phyloP scores from a whole-genome alignment of 2,329 filamentous ascomycete species.

The Alternaria gansuensis region DNA sequence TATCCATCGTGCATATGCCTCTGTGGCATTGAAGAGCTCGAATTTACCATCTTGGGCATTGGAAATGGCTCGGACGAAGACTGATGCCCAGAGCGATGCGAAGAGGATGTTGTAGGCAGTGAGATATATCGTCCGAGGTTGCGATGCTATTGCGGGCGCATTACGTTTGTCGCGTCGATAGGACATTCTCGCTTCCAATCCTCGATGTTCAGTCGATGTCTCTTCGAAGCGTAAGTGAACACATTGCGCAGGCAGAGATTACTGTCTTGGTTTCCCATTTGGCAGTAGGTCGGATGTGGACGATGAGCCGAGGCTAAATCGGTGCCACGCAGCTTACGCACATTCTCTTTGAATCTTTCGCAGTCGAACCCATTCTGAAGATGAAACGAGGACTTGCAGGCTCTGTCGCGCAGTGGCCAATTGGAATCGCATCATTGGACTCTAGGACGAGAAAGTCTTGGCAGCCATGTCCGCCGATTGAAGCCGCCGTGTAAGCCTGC shows the following conservation, averaged over 20 bases:
- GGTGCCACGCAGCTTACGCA: not conserved
- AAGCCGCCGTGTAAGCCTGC: no score
- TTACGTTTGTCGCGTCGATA: not conserved
- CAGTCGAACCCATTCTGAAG: not conserved
- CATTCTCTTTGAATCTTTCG: not conserved
- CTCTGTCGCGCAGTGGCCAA: not conserved
- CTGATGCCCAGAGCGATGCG: constrained; percentile 29
- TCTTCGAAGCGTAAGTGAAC: not conserved
- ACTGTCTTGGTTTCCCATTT: constrained; percentile 4
- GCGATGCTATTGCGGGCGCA: not conserved
- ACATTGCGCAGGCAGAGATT: constrained; percentile 15
- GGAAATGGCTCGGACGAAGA: constrained; percentile 18
- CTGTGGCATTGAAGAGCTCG: constrained; percentile 26
- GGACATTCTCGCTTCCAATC: not conserved
- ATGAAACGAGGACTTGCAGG: not conserved
- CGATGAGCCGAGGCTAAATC: constrained; percentile 19
- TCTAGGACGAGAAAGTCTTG: not conserved
- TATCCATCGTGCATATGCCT: constrained; percentile 28
- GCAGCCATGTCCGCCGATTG: not conserved
- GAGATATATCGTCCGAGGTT: constrained; percentile 28
- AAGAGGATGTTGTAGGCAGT: constrained; percentile 37
- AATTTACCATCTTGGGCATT: constrained; percentile 1
- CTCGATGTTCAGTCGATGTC: not conserved
- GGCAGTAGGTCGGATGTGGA: constrained; percentile 13
- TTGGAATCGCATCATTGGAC: not conserved